Evolutionary conservation across 345 rosid genomes (phyloP).

Genomic region (Sapria himalayana): DNA sequence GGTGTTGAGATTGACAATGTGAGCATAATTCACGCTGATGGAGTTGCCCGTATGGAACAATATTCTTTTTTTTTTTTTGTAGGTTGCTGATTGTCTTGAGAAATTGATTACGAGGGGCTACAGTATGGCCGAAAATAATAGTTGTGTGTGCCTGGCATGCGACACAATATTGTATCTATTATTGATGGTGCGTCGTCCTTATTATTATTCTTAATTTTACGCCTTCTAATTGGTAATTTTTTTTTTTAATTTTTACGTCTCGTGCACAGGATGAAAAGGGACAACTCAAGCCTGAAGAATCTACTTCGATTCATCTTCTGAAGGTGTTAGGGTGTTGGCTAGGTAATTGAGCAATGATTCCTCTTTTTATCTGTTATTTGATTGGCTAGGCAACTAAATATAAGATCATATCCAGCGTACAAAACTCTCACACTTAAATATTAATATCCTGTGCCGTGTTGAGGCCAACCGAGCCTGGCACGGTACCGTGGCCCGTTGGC

Average conservation of each 20-base stretch:
- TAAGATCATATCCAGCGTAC: conserved; percentile 23
- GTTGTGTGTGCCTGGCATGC: conserved; percentile 54
- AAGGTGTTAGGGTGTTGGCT: conserved; percentile 31
- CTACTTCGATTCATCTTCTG: no score
- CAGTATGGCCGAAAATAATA: conserved; percentile 19
- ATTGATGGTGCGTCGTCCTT: no score
- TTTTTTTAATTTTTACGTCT: no score
- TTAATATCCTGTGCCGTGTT: conserved; percentile 36
- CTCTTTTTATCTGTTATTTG: conserved; percentile 2
- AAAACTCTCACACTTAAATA: conserved; percentile 20
- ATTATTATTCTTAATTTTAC: no score
- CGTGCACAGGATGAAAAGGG: no score
- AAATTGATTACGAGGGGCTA: conserved; percentile 24
- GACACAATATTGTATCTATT: conserved; percentile 69
- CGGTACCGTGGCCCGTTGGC: no score
- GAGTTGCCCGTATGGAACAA: no score
- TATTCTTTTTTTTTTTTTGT: conserved; percentile 12
- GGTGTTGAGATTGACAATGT: neutral
- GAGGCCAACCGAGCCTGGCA: no score
- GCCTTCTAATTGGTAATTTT: no score
- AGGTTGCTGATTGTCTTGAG: conserved; percentile 60
- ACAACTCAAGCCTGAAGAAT: no score
- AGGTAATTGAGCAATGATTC: conserved; percentile 3
- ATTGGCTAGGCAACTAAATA: conserved; percentile 34
- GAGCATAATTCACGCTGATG: no score